Evolutionary conservation across 495 filamentous ascomycete species (phyloP).

Genomic region (Penicillium samsonianum): DNA sequence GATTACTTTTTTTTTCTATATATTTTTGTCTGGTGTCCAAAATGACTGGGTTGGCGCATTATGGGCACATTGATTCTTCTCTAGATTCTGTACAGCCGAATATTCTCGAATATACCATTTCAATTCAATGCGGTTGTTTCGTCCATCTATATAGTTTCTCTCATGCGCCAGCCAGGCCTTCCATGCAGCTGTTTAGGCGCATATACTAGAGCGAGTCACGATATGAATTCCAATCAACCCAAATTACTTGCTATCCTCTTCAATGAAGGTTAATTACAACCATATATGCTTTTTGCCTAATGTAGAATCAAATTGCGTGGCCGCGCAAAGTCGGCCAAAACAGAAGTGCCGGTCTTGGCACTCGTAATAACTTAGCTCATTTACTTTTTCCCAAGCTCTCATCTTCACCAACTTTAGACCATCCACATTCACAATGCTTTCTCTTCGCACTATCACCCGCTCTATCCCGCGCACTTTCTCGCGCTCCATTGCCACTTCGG

Average conservation of each 20-base stretch:
- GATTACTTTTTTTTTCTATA: constrained; percentile 16
- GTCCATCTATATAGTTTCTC: neutral
- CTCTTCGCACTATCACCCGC: constrained; percentile 69
- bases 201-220: neutral
- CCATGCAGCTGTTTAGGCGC: too few relatives aligned
- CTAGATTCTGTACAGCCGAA: constrained; percentile 17
- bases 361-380: constrained; percentile 34
- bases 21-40: constrained; percentile 13
- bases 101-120: constrained; percentile 14
- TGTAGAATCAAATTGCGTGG: constrained; percentile 16
- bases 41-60: constrained; percentile 32
- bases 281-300: neutral
- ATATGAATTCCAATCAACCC: neutral
- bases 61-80: constrained; percentile 20
- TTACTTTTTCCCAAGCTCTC: constrained; percentile 24
- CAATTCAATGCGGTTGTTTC: constrained; percentile 9
- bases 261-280: neutral
- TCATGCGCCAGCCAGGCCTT: neutral
- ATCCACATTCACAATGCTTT: constrained; percentile 64
- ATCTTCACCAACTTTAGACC: constrained; percentile 21
- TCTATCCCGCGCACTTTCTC: constrained; percentile 68
- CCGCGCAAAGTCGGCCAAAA: constrained; percentile 17
- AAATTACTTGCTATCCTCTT: neutral
- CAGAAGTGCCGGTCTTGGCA: constrained; percentile 34
- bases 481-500: constrained; percentile 56